phyloP scores from a whole-genome alignment of 176 grass and related monocot species.

The Melocanna baccifera region DNA sequence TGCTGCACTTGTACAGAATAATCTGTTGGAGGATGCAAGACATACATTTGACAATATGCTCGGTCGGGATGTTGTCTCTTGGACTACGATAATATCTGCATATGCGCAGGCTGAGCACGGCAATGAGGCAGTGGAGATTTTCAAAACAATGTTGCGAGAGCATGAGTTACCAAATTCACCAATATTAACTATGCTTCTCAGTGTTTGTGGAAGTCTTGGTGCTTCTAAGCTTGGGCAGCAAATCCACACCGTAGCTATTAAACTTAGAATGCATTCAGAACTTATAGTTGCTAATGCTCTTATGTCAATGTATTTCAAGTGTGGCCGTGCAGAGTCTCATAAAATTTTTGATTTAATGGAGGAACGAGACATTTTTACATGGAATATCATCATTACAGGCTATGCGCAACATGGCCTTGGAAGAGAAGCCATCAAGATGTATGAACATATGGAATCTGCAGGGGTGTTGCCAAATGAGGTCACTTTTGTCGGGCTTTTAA shows the following conservation, averaged over 20 bases:
- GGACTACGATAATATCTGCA: constrained; percentile 48
- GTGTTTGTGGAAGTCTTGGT: constrained; percentile 33
- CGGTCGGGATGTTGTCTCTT: constrained; percentile 43
- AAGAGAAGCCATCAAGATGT: constrained; percentile 47
- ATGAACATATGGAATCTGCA: constrained; percentile 41
- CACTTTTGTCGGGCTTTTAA: constrained; percentile 71
- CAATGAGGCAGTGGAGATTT: constrained; percentile 38
- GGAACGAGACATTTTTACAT: constrained; percentile 44
- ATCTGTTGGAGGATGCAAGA: constrained; percentile 54
- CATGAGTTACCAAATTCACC: constrained; percentile 45
- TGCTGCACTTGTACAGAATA: constrained; percentile 48
- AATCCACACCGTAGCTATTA: constrained; percentile 36
- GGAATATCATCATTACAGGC: constrained; percentile 61
- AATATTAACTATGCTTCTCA: constrained; percentile 49
- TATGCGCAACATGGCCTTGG: constrained; percentile 58
- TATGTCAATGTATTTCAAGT: constrained; percentile 61
- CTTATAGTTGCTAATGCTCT: constrained; percentile 51
- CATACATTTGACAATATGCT: constrained; percentile 42
- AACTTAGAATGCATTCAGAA: constrained; percentile 43
- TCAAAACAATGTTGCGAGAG: constrained; percentile 42
- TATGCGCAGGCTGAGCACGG: constrained; percentile 43
- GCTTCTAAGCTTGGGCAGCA: constrained; percentile 49
- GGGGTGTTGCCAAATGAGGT: constrained; percentile 52
- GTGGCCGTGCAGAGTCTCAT: constrained; percentile 26
- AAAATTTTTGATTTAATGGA: constrained; percentile 45